Conservation (phyloP, 2,329 filamentous ascomycete species). For the Colletotrichum echinochloae region DNA sequence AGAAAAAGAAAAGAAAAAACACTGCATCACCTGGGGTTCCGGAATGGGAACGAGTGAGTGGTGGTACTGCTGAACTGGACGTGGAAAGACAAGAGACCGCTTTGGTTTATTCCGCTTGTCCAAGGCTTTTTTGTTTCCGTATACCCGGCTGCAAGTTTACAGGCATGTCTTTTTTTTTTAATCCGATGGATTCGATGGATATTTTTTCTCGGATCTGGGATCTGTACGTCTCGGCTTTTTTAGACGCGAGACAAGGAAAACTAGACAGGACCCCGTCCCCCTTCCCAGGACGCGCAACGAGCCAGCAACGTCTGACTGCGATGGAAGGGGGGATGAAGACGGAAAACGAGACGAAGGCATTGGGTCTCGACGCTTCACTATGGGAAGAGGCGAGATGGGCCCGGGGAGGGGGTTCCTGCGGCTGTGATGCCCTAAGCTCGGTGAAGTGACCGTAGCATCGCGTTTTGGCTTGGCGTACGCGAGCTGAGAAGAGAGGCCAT, state of each 20-base stretch:
- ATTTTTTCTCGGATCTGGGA: background rate
- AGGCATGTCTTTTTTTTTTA: background rate
- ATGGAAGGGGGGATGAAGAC: background rate
- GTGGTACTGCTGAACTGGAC: background rate
- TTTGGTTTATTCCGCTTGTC: background rate
- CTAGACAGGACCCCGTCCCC: background rate
- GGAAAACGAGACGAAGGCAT: background rate
- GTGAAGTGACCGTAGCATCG: background rate
- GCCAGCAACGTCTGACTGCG: background rate
- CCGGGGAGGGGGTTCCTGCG: background rate
- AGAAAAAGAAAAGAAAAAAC: no score
- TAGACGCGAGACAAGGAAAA: slow-evolving; percentile 4
- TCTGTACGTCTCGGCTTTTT: background rate
- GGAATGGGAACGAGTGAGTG: background rate
- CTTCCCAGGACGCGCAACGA: background rate
- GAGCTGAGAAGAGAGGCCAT: background rate
- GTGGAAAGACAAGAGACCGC: background rate
- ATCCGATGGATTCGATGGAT: background rate
- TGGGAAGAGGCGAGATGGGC: background rate
- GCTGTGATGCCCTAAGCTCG: background rate
- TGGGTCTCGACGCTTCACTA: background rate
- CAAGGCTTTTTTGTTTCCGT: background rate
- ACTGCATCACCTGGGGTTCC: background rate
- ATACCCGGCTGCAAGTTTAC: background rate
- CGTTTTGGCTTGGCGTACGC: background rate